Evolutionary conservation across 768 basidiomycete species (phyloP), one percentile per base, ranked within the genome.

Genomic region (Psilocybe azurescens): DNA sequence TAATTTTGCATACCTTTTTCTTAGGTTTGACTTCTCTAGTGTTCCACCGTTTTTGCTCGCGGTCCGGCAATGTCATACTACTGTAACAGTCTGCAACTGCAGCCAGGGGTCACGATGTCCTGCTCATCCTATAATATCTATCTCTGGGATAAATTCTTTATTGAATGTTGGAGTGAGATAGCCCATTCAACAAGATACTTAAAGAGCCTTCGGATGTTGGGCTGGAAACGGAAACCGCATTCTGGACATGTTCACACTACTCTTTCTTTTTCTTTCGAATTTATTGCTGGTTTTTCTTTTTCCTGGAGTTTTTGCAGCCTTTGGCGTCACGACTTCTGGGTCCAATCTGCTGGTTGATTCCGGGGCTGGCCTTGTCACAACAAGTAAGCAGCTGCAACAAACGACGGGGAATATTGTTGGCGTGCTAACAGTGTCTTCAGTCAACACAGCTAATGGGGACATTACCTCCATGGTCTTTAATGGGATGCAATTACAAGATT

Each of bases 401-500:
- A n/a, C n/a, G n/a, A n/a, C n/a, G n/a, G n/a, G n/a, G n/a, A n/a
- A n/a, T n/a, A n/a, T n/a, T n/a, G n/a, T n/a, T n/a, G n/a, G n/a
- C n/a, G n/a, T n/a, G n/a, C n/a, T n/a, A n/a, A n/a, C n/a, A n/a
- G n/a, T n/a, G n/a, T n/a, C n/a, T n/a, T 6, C 53, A 81, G 81
- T 82, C 60, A 75, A 79, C 64, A 77, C 68, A 5, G 65, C 73
- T 30, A 79, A 79, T 67, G 80, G 81, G 11, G 80, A 84, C 67
- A 79, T 83, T 32, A 82, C 77, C 3, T 82, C 81, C 1, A 59
- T 84, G 28, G 63, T 72, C 32, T 84, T 75, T 71, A 81, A 81
- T 61, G 79, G 82, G 28, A 78, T 76, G 56, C 74, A 84, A 65
- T 68, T 82, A 38, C 82, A 82, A 61, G 81, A 82, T 65, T 72